phyloP scores from a whole-genome alignment of 371 early-diverging fungal species.

The Rhizopus sp. region DNA sequence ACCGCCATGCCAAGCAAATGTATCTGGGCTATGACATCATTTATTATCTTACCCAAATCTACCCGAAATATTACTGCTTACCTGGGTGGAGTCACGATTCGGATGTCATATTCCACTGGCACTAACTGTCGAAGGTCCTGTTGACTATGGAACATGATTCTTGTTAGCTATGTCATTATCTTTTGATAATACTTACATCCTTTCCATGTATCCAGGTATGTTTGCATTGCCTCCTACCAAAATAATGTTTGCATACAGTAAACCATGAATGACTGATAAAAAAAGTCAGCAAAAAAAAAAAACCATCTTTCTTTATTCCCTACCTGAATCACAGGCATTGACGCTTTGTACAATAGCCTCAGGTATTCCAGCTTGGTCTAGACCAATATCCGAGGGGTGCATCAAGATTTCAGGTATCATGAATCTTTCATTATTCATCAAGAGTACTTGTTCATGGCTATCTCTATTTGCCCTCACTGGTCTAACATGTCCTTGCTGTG shows the following conservation, averaged over 20 bases:
- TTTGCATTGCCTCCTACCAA: constrained; percentile 77
- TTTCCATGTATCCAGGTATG: constrained; percentile 68
- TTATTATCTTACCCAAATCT: not conserved
- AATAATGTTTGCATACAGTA: constrained; percentile 76
- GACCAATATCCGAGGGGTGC: constrained; percentile 81
- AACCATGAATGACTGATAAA: constrained; percentile 57
- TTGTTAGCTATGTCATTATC: not conserved
- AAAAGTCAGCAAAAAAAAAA: not conserved
- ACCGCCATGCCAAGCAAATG: constrained; percentile 60
- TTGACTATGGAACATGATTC: constrained; percentile 26
- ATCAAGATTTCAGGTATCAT: constrained; percentile 85
- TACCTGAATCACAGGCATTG: constrained; percentile 55
- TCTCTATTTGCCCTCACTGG: constrained; percentile 2
- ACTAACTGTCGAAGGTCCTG: constrained; percentile 67
- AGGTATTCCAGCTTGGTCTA: constrained; percentile 82
- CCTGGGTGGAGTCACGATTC: constrained; percentile 62
- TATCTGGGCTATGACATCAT: constrained; percentile 40
- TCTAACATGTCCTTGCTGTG: constrained; percentile 62
- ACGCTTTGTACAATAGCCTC: constrained; percentile 75
- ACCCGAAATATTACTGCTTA: constrained; percentile 33
- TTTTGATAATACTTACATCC: constrained; percentile 57
- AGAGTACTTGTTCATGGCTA: constrained; percentile 58
- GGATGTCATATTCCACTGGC: constrained; percentile 65
- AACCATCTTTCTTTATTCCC: no score
- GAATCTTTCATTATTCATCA: constrained; percentile 85